Evolutionary conservation across 1,284 basidiomycete species (phyloP).

Genomic region (Puccinia triticina): DNA sequence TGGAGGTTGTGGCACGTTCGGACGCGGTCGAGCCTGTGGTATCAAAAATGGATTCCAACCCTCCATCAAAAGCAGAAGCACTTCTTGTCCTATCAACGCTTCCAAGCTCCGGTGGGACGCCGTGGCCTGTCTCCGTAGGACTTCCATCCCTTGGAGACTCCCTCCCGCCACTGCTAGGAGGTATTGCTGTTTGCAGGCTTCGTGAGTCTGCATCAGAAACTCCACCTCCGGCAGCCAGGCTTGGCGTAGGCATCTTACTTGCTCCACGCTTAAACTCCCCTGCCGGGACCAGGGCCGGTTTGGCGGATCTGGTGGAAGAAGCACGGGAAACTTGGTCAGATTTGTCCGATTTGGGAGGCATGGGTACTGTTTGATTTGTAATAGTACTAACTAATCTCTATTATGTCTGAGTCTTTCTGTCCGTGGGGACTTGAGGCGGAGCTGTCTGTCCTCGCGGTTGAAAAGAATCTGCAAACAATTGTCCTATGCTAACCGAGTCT

Average conservation of each 20-base stretch:
- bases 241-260: not conserved
- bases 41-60: no score
- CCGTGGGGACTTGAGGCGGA: not conserved
- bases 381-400: not conserved
- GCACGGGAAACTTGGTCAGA: not conserved
- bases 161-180: not conserved
- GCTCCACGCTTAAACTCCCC: not conserved
- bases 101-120: not conserved
- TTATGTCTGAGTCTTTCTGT: not conserved
- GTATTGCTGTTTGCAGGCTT: not conserved
- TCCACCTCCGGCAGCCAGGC: not conserved
- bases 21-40: no score
- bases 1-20: not conserved
- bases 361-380: no score
- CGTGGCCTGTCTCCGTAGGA: not conserved
- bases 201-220: not conserved
- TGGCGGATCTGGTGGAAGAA: slow-evolving; percentile 1
- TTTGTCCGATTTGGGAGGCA: not conserved
- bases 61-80: no score
- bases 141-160: not conserved
- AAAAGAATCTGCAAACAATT: not conserved
- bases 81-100: not conserved
- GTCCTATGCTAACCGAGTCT: no score
- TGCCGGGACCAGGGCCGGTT: not conserved
- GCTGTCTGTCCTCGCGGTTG: not conserved